Conservation (phyloP, 805 yeast species). For the Saccharomycopsis olivae region DNA sequence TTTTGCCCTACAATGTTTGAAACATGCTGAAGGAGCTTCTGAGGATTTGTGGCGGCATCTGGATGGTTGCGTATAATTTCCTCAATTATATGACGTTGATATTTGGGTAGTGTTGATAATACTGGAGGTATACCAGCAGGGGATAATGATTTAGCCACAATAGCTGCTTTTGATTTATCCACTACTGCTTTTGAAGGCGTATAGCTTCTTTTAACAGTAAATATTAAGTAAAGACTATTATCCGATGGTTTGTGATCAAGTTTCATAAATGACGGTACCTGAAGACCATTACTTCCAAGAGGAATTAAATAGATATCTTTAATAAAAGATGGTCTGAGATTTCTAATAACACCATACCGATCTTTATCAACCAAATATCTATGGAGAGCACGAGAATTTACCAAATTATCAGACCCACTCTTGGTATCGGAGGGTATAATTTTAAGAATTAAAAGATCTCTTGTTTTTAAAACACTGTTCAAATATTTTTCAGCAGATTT, state of each 20-base stretch:
- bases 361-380: conserved; percentile 1
- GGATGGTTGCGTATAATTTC: background rate
- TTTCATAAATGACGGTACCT: no score
- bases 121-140: background rate
- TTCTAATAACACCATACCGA: conserved; percentile 7
- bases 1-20: no score
- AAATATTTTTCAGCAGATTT: conserved; percentile 48
- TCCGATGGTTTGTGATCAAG: no score
- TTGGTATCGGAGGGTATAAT: background rate
- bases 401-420: background rate
- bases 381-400: background rate
- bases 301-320: conserved; percentile 11
- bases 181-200: background rate
- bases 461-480: conserved; percentile 2
- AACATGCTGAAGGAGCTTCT: conserved; percentile 1
- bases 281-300: no score
- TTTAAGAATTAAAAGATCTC: conserved; percentile 1
- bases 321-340: background rate
- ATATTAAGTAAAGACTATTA: no score
- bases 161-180: background rate
- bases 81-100: background rate
- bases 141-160: background rate
- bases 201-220: conserved; percentile 9
- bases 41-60: background rate
- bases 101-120: background rate